phyloP scores from a whole-genome alignment of 148 eudicot genomes.

The Nepenthes mirabilis region DNA sequence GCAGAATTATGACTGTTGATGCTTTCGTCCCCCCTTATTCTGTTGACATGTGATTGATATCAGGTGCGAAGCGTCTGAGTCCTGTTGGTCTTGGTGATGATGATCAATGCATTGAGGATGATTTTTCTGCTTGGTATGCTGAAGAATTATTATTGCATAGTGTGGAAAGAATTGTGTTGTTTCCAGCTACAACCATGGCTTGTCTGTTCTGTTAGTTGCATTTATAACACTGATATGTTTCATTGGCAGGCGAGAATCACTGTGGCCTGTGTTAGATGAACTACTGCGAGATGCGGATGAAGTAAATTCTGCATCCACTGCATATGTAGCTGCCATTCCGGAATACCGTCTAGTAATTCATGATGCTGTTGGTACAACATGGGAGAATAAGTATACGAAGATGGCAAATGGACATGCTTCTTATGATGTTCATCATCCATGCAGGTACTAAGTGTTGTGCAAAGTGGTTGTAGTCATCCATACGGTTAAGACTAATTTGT shows the following conservation, averaged over 20 bases:
- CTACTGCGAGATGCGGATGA: conserved; percentile 55
- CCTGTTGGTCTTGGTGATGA: conserved; percentile 86
- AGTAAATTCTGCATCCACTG: conserved; percentile 38
- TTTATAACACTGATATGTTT: not conserved
- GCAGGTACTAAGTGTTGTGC: conserved; percentile 43
- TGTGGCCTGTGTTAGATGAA: conserved; percentile 81
- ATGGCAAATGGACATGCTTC: conserved; percentile 46
- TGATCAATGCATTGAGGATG: conserved; percentile 93
- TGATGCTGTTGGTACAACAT: conserved; percentile 23
- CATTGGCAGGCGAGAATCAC: conserved; percentile 42
- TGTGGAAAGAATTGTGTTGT: not conserved
- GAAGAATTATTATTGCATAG: too few relatives aligned
- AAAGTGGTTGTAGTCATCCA: too few relatives aligned
- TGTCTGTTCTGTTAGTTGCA: not conserved
- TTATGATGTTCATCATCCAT: conserved; percentile 84
- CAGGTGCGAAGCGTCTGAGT: conserved; percentile 76
- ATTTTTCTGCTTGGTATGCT: conserved; percentile 73
- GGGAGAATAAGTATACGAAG: conserved; percentile 20
- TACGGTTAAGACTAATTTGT: too few relatives aligned
- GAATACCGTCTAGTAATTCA: conserved; percentile 65
- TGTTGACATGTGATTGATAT: not conserved
- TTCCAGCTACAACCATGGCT: not conserved
- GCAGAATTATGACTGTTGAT: too few relatives aligned
- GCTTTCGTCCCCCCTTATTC: not conserved
- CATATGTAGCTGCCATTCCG: conserved; percentile 67